Base-by-base conservation (phyloP, 192 early-diverging fungal species). In the Nowakowskiella sp. region DNA sequence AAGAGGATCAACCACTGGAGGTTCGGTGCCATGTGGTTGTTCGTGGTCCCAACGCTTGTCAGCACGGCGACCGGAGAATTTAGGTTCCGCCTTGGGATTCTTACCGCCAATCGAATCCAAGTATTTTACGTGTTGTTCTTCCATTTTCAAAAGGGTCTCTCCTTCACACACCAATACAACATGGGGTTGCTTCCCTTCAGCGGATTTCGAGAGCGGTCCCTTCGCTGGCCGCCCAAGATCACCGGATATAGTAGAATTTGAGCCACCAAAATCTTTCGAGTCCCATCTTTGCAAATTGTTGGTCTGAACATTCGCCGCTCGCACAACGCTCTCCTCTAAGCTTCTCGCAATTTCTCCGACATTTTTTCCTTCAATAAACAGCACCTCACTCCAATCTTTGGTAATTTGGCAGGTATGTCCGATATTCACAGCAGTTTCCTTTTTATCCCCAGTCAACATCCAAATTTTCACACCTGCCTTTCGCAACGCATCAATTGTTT, bases 401-500 rank as follows among this genome's bases (percentile, higher is more conserved):
- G 85, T 68, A 31, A 93, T 65, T 1, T 80, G 72, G 31, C 83
- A 88, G 0, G 90, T 84, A 43, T 85, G 79, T 9, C 83, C 88
- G 70, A 94, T 92, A 53, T 94, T 94, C 52, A 94, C 84, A 0
- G 91, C 91, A 0, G 91, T 94, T 57, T 94, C 91, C 19, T 82
- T 73, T 65, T 91, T 92, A 60, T 94, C 91, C 26, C 91, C 91
- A 0, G 91, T 94, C 64, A 94, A 67, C 78, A 94, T 86, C 90
- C 91, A 94, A 28, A 94, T 68, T 30, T 80, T 78, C 36, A 94
- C 85, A 31, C 85, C 85, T 0, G 89, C 91, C 3, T 72, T 62
- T 0, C 84, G 78, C 26, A 94, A 71, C 44, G 76, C 80, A 55
- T 79, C 74, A 27, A 94, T 91, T 3, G 86, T 83, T 55, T 90